Base-by-base conservation (phyloP, 345 rosid genomes). In the Clausena lansium region DNA sequence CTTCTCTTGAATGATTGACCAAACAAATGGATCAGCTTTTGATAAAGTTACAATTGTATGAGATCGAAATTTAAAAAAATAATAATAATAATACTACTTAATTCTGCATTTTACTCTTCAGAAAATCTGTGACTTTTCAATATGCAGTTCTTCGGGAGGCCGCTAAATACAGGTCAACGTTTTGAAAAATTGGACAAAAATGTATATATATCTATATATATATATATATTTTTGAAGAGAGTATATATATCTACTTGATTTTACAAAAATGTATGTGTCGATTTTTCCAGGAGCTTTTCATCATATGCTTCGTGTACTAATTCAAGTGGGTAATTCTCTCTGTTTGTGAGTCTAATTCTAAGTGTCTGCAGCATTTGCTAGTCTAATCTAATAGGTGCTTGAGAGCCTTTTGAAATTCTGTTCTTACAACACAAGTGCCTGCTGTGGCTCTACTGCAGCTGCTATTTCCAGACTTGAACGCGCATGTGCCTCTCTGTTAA, bases 251-350 rank as follows among this genome's bases (percentile, higher is more conserved):
- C 2, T 30, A 30, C 1, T 30, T 30, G 32, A 2, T 30, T 30
- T 30, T 30, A 30, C 32, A 30, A n/a, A n/a, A n/a, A n/a, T n/a
- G n/a, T n/a, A n/a, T n/a, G n/a, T n/a, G n/a, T n/a, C n/a, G n/a
- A n/a, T n/a, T n/a, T n/a, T n/a, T n/a, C n/a, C n/a, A n/a, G n/a
- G n/a, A 75, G 39, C 35, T 33, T 83, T 45, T 83, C 71, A 36
- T 84, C 87, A 13, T 82, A 50, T 75, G 85, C 88, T 9, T 76
- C 80, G 35, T 79, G 89, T 68, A 84, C 74, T 65, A 81, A 86
- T 84, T 87, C 88, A 68, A 85, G 87, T 85, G 74, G 76, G 86
- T 85, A 13, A 58, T 68, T 61, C 59, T n/a, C 25, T 22, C 61
- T 33, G 54, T 15, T 9, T 39, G n/a, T 35, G 28, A 59, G 52